Conservation (phyloP, 2,329 filamentous ascomycete genomes). For the Pseudogymnoascus sp. region DNA sequence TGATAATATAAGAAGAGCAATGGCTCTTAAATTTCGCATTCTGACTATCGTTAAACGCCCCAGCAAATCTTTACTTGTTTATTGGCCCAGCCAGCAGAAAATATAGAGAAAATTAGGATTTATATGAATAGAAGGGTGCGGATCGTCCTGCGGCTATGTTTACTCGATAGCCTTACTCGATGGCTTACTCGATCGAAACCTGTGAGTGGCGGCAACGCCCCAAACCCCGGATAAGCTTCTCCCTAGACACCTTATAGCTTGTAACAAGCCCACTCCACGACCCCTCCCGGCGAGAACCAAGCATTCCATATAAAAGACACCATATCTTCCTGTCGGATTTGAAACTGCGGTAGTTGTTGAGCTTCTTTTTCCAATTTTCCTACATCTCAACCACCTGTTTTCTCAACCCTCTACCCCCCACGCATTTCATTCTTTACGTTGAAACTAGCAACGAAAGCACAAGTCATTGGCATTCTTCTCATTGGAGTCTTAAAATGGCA, state of each 20-base stretch:
- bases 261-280: neutral
- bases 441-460: neutral
- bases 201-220: constrained; percentile 3
- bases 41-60: neutral
- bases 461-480: neutral
- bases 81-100: neutral
- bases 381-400: neutral
- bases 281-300: neutral
- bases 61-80: neutral
- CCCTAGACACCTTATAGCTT: constrained; percentile 5
- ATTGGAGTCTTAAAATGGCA: neutral
- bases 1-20: neutral
- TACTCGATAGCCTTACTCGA: constrained; percentile 9
- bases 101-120: neutral
- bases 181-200: constrained; percentile 9
- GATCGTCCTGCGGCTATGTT: neutral
- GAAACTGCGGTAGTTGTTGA: neutral
- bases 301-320: constrained; percentile 6
- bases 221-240: neutral
- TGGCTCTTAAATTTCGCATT: neutral
- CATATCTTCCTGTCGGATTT: neutral
- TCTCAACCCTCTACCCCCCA: neutral
- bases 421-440: neutral
- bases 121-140: neutral
- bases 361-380: neutral